Evolutionary conservation across 176 grass and related monocot genomes (phyloP).

Genomic region (Eleusine coracana): DNA sequence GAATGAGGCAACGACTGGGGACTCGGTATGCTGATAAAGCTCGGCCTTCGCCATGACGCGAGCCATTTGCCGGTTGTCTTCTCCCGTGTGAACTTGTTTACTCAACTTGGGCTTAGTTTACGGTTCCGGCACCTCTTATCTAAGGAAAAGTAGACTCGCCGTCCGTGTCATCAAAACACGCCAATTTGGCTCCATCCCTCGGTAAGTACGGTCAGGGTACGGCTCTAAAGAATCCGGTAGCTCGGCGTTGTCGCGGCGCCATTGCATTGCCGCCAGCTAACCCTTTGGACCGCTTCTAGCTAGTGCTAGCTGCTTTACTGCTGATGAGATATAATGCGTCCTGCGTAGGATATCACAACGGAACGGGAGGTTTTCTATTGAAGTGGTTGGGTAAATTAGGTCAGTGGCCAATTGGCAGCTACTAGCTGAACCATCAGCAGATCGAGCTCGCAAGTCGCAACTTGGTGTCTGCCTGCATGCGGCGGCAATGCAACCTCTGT

Average conservation of each 20-base stretch:
- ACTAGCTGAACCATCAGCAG: background rate
- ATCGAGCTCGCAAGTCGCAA: background rate
- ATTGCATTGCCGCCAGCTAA: constrained; percentile 41
- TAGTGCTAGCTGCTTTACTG: background rate
- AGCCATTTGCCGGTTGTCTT: constrained; percentile 47
- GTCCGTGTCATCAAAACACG: background rate
- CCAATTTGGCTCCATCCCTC: background rate
- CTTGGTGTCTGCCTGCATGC: constrained; percentile 1
- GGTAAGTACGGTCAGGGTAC: constrained; percentile 50
- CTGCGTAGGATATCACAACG: constrained; percentile 7
- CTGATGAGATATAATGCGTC: background rate
- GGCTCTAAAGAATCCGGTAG: constrained; percentile 28
- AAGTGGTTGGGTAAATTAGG: constrained; percentile 11
- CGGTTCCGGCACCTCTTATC: background rate
- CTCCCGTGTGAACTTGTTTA: constrained; percentile 33
- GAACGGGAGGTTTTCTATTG: constrained; percentile 18
- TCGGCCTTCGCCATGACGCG: constrained; percentile 34
- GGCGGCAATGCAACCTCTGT: background rate
- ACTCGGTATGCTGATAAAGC: background rate
- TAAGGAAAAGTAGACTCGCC: constrained; percentile 14
- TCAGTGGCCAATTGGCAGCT: constrained; percentile 7
- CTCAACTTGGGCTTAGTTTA: constrained; percentile 23
- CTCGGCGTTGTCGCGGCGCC: constrained; percentile 38
- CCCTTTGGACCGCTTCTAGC: background rate
- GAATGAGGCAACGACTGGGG: constrained; percentile 20